Evolutionary conservation across 495 filamentous ascomycete species (phyloP), one percentile per base, ranked within the genome.

Genomic region (Evernia prunastri): DNA sequence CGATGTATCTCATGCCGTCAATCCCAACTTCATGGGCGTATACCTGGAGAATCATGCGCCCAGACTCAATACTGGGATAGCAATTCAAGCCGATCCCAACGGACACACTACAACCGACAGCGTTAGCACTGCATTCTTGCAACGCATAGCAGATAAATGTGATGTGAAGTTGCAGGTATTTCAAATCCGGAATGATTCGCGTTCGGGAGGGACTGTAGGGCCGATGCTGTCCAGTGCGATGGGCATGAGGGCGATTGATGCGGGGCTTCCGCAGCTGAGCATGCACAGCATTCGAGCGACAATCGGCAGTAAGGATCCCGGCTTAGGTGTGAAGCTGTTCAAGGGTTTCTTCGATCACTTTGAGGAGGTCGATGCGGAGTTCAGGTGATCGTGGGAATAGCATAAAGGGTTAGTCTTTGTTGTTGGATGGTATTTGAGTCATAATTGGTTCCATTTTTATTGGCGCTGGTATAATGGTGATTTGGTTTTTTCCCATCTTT

Each of bases 231-330:
- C 85, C 65, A 79, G 83, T 18, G 84, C 80, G 15, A 92, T 92
- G 75, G 94, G 94, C 35, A 84, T 95, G 72, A 79, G 91, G 54
- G 87, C 91, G 1, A 86, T 94, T 63, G 94, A 98, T 73, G 91
- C 90, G 2, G 94, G 94, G 31, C 87, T 97, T 63, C 87, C 91
- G 29, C 94, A 98, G 75, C 77, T 97, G 64, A 91, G 87, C 68
- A 98, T 98, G 94, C 94, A 98, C 73, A 87, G 82, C 66, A 92
- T 98, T 65, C 85, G 94, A 29, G 94, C 94, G 10, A 96, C 92
- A 13, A 95, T 89, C 13, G 94, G 94, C 6, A 83, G 81, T 47
- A 69, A 90, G 65, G 94, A 98, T 73, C 94, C 94, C 0, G 94
- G 94, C 0, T 73, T 98, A 67, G 94, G 93, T 4, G 86, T 95